These are phyloP conservation scores for Candida pseudoviswanathii DNA, from an alignment of 1,139 yeast species.

Conservation along the genomic window DNA sequence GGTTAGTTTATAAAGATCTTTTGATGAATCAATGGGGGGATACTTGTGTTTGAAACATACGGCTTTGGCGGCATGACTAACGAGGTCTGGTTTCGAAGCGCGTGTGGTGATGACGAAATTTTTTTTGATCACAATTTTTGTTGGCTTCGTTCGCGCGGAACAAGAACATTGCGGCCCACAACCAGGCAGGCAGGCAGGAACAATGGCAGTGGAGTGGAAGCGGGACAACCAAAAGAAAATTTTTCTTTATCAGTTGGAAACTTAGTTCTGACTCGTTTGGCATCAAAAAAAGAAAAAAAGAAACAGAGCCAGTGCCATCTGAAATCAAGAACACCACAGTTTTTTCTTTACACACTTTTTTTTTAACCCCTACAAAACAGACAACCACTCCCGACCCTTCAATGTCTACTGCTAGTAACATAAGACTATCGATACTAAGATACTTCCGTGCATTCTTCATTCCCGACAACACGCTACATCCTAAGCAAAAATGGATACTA, in stretches of 20 bases:
- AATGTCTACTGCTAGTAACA: slow-evolving; percentile 9
- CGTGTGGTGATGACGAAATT: slow-evolving; percentile 8
- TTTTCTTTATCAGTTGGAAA: background rate
- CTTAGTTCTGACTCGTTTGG: background rate
- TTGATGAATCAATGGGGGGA: background rate
- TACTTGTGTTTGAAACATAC: slow-evolving; percentile 11
- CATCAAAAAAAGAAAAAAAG: background rate
- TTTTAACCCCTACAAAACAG: too few species aligned
- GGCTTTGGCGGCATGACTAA: slow-evolving; percentile 16
- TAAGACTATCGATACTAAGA: slow-evolving; percentile 13
- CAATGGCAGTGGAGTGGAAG: too few species aligned
- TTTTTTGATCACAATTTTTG: background rate
- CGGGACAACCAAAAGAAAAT: background rate
- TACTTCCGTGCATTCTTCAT: slow-evolving; percentile 19
- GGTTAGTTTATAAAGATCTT: slow-evolving; percentile 2
- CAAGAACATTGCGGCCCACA: too few species aligned
- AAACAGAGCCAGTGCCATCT: background rate
- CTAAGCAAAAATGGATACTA: slow-evolving; percentile 61
- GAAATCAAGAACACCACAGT: slow-evolving; percentile 4
- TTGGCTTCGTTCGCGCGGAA: background rate
- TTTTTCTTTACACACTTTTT: background rate
- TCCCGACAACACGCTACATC: slow-evolving; percentile 18
- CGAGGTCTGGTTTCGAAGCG: background rate
- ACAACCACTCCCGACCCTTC: background rate
- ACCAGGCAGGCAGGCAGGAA: too few species aligned